Conservation (phyloP, 1,284 basidiomycete genomes). For the Porodaedalea pini region DNA sequence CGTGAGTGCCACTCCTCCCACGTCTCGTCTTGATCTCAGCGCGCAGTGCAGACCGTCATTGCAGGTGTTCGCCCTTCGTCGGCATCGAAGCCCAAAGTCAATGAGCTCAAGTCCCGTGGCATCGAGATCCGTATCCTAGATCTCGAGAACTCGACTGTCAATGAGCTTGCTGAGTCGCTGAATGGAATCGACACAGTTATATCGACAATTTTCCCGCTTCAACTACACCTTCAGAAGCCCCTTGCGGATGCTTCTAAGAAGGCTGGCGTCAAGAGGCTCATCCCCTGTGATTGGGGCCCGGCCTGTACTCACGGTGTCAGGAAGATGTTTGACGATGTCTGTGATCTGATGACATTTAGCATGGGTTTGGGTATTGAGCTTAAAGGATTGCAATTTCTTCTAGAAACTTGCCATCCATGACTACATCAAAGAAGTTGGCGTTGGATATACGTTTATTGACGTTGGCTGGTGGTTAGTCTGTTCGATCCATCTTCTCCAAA, state of each 20-base stretch:
- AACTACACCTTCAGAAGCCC: constrained; percentile 6
- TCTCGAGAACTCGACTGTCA: background rate
- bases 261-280: constrained; percentile 13
- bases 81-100: constrained; percentile 2
- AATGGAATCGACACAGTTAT: constrained; percentile 12
- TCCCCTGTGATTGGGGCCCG: constrained; percentile 17
- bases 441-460: constrained; percentile 21
- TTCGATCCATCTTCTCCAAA: background rate
- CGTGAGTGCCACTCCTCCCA: background rate
- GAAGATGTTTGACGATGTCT: constrained; percentile 5
- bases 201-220: background rate
- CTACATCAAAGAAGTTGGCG: constrained; percentile 12
- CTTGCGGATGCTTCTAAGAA: constrained; percentile 17
- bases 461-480: constrained; percentile 20
- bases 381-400: no score
- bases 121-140: constrained; percentile 11
- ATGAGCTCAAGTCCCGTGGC: background rate
- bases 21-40: background rate
- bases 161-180: constrained; percentile 3
- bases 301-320: constrained; percentile 3
- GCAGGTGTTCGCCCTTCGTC: constrained; percentile 15
- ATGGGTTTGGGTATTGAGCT: background rate
- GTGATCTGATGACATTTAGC: background rate
- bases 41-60: constrained; percentile 2
- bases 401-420: constrained; percentile 16